phyloP scores from a whole-genome alignment of 352 stramenopile species.

The Pythium utonaiense region DNA sequence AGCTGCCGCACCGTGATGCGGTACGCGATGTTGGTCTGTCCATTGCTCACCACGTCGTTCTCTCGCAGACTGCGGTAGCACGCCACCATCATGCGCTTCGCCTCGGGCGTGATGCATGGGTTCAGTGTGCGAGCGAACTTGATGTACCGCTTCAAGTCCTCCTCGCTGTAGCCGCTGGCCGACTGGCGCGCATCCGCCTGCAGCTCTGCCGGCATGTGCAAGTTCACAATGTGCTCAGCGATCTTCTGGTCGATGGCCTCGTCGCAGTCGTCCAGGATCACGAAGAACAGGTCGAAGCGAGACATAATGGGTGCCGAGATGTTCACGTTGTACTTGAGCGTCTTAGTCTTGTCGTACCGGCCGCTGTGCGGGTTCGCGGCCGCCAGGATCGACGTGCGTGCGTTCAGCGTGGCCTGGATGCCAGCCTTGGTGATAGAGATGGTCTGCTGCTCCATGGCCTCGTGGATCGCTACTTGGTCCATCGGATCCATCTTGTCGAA shows the following conservation, averaged over 20 bases:
- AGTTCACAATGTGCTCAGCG: slow-evolving; percentile 96
- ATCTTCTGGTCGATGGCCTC: slow-evolving; percentile 93
- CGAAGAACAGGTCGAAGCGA: slow-evolving; percentile 99
- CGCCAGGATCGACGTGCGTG: slow-evolving; percentile 98
- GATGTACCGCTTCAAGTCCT: slow-evolving; percentile 95
- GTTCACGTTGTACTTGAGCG: slow-evolving; percentile 87
- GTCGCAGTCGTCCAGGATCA: slow-evolving; percentile 97
- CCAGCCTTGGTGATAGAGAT: slow-evolving; percentile 99
- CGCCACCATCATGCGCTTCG: slow-evolving; percentile 93
- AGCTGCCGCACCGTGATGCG: slow-evolving; percentile 98
- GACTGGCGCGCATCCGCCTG: slow-evolving; percentile 22
- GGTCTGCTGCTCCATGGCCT: slow-evolving; percentile 99
- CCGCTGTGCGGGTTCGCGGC: slow-evolving; percentile 98
- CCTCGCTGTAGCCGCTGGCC: slow-evolving; percentile 50
- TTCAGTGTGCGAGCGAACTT: slow-evolving; percentile 83
- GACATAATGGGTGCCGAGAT: slow-evolving; percentile 97
- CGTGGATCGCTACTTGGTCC: slow-evolving; percentile 98
- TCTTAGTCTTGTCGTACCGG: slow-evolving; percentile 90
- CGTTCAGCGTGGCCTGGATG: slow-evolving; percentile 99
- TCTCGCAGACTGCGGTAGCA: slow-evolving; percentile 98
- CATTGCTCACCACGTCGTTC: slow-evolving; percentile 91
- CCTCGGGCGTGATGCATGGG: slow-evolving; percentile 63
- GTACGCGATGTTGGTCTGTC: slow-evolving; percentile 95
- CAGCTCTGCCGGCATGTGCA: slow-evolving; percentile 86
- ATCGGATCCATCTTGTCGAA: slow-evolving; percentile 98